phyloP scores from a whole-genome alignment of 768 basidiomycete genomes.

The Suillus clintonianus region DNA sequence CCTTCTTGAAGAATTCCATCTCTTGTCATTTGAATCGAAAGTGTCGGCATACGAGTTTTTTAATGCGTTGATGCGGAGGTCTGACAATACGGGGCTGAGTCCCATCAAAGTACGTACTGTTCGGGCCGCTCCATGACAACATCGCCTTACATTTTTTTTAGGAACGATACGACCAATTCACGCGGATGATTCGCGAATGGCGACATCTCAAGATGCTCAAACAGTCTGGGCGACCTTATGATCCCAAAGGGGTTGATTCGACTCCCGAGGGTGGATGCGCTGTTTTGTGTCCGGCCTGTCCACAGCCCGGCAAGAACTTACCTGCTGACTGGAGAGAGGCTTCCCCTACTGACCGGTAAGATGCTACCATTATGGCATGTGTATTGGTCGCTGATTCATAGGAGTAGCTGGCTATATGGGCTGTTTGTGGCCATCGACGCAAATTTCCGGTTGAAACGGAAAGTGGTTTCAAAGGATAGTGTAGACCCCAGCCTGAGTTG shows the following conservation, averaged over 20 bases:
- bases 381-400: too few relatives aligned
- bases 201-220: slow-evolving; percentile 15
- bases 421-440: slow-evolving; percentile 24
- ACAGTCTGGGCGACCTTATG: slow-evolving; percentile 23
- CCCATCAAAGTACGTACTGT: slow-evolving; percentile 6
- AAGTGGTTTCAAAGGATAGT: too few relatives aligned
- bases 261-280: slow-evolving; percentile 26
- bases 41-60: slow-evolving; percentile 32
- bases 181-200: slow-evolving; percentile 19
- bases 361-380: too few relatives aligned
- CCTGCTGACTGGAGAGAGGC: slow-evolving; percentile 18
- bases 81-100: slow-evolving; percentile 26
- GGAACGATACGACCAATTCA: slow-evolving; percentile 18
- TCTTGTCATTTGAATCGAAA: slow-evolving; percentile 23
- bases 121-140: too few relatives aligned
- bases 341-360: neutral
- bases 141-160: neutral
- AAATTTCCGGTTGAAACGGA: too few relatives aligned
- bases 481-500: too few relatives aligned
- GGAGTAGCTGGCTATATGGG: slow-evolving; percentile 17
- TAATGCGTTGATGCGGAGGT: slow-evolving; percentile 17
- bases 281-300: slow-evolving; percentile 30
- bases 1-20: neutral
- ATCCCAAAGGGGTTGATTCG: slow-evolving; percentile 16
- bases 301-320: slow-evolving; percentile 27